Base-by-base conservation (phyloP, 1,284 basidiomycete genomes). In the Marasmius sp. region DNA sequence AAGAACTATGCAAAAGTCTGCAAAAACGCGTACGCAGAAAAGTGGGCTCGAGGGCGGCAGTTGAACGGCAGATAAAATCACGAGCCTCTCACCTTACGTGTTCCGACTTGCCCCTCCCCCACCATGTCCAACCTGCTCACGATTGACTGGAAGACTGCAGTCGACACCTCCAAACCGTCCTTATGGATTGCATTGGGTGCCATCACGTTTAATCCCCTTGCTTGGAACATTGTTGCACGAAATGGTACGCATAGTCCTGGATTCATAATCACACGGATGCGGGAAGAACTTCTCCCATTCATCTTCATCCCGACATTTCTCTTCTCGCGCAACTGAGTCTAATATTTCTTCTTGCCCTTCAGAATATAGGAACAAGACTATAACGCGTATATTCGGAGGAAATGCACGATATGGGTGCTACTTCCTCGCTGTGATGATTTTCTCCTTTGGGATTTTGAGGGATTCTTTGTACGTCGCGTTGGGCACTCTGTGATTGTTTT, bases 181-280 rank as follows among this genome's bases (percentile, higher is more conserved):
- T 73, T 97, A 41, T 85, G 82, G 71, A 65, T 91, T 27, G 87
- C 87, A 1, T 66, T 92, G 16, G 77, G 82, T 0, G 75, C 88
- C 61, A 91, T 95, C 56, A 72, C 85, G 14, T 97, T 97, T 81
- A 98, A 98, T 72, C 96, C 96, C 0, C 86, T 88, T 1, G 96
- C 93, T 68, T 98, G 96, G 97, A 98, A 98, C 77, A 88, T 95
- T 64, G 88, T 96, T 39, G 96, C 96, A 33, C 89, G 89, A 62
- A 95, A 97, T 79, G 96, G 95, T 95, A 62, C 61, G 84, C 79
- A 9, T 14, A 53, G 41, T 61, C 22, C 63, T 37, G 14, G 9
- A 22, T 36, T 9, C 52, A 34, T 34, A 7, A n/a, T 27, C 16
- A 33, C 27, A 18, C n/a, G 52, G 34, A 37, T 38, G 50, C 22